Conservation (phyloP, 1,284 basidiomycete species). For the Melanopsichium pennsylvanicum region DNA sequence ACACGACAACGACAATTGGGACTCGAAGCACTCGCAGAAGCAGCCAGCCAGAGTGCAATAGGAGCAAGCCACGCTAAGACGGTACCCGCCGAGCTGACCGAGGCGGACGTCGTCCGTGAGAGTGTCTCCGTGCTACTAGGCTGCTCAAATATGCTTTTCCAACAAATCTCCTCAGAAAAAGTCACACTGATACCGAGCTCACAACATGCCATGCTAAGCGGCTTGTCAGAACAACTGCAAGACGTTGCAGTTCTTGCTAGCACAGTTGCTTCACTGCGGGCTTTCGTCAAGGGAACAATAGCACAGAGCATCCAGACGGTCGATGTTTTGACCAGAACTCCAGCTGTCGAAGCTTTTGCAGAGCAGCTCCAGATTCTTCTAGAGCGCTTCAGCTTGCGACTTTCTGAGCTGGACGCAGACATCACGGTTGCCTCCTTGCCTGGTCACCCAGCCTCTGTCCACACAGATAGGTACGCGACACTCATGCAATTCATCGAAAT, state of each 20-base stretch:
- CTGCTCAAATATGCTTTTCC: conserved; percentile 12
- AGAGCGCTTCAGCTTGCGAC: conserved; percentile 5
- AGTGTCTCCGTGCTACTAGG: conserved; percentile 23
- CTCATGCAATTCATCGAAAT: conserved; percentile 23
- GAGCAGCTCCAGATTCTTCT: conserved; percentile 32
- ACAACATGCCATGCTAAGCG: no score
- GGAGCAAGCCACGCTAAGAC: neutral
- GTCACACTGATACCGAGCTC: no score
- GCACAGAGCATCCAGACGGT: conserved; percentile 23
- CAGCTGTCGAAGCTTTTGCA: conserved; percentile 38
- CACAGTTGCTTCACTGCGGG: conserved; percentile 8
- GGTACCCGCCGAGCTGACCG: neutral
- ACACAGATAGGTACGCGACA: conserved; percentile 14
- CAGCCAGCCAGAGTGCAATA: neutral
- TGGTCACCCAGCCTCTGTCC: neutral
- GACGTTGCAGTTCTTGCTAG: conserved; percentile 5
- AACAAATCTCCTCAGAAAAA: neutral
- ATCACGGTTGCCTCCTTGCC: conserved; percentile 10
- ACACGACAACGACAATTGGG: neutral
- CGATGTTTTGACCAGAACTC: conserved; percentile 25
- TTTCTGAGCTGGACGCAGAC: conserved; percentile 34
- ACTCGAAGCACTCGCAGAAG: neutral
- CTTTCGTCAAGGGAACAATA: conserved; percentile 11
- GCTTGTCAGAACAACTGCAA: conserved; percentile 19
- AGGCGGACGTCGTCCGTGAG: conserved; percentile 31